Evolutionary conservation across 805 yeast genomes (phyloP), one percentile per base, ranked within the genome.

Genomic region (Saccharomyces paradoxus): DNA sequence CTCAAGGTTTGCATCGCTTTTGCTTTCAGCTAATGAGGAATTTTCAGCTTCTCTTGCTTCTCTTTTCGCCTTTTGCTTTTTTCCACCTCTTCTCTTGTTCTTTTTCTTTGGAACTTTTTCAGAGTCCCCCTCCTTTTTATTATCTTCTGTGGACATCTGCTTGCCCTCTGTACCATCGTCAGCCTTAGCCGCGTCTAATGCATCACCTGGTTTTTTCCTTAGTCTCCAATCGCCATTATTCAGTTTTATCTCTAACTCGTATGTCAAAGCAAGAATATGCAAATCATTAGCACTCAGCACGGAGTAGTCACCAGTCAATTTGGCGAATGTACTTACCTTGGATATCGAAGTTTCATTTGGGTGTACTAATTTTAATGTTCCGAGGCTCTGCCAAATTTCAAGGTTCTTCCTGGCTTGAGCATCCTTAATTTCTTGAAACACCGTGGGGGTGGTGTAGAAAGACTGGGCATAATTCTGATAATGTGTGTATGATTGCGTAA

Each of bases 371-470:
- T 74, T 73, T 51, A 94, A 73, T 13, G 72, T 70, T 49, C 88
- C 91, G 29, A 70, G 30, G 28, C 62, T 55, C 27, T 84, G 87
- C 96, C 97, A 90, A 9, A 91, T 74, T 4, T 81, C 73, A 48
- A 94, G 74, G 63, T 91, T 91, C 60, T 80, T 80, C 69, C 96
- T 79, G 6, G 95, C 89, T 58, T 80, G 78, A 57, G 86, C 96
- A 74, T 94, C 98, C 64, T 81, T 84, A 66, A 94, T 83, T 73
- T 94, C 99, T 30, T 79, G 77, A 63, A 79, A 82, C 17, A 94
- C 98, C 0, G 97, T 91, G 13, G 98, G 97, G 1, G 97, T 89
- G 13, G 97, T 91, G 68, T 77, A 86, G 64, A 88, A 88, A n/a
- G 72, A 69, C 17, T 78, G 70, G 0, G 96, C 97, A 65, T 78